Evolutionary conservation across 2,329 filamentous ascomycete genomes (phyloP).

Genomic region (Nannizzia gypsea): DNA sequence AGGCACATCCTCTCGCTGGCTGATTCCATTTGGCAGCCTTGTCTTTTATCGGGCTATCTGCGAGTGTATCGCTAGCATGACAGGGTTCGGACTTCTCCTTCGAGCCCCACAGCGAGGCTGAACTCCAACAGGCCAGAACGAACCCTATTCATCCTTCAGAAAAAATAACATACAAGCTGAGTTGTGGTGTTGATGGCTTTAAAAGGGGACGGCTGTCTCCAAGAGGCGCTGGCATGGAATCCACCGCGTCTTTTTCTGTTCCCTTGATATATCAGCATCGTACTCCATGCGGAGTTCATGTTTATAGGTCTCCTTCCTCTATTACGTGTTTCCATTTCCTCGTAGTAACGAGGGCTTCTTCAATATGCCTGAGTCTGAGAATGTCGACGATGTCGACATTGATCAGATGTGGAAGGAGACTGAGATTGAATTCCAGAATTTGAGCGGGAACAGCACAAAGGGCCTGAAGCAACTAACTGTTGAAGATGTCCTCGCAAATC

Average conservation of each 20-base stretch:
- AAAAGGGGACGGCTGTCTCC: background rate
- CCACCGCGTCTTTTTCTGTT: background rate
- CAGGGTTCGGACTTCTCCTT: background rate
- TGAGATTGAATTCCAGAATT: slow-evolving; percentile 12
- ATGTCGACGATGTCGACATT: slow-evolving; percentile 10
- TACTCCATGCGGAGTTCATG: background rate
- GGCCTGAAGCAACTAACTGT: slow-evolving; percentile 13
- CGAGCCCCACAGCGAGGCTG: background rate
- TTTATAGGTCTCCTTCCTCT: no score
- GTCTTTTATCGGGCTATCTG: background rate
- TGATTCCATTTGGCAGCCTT: background rate
- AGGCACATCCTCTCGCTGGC: no score
- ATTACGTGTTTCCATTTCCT: background rate
- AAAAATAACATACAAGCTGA: background rate
- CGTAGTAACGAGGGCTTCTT: background rate
- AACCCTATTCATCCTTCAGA: background rate
- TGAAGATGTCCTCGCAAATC: slow-evolving; percentile 18
- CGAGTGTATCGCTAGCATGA: background rate
- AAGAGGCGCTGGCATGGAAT: background rate
- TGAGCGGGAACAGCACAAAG: slow-evolving; percentile 15
- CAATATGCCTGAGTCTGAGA: slow-evolving; percentile 7
- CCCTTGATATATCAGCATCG: background rate
- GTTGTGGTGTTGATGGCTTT: background rate
- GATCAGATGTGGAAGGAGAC: slow-evolving; percentile 14
- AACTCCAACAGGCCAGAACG: background rate